These are phyloP conservation scores for Fusarium musae DNA, from an alignment of 2,329 filamentous ascomycete species.

Conservation along the genomic window DNA sequence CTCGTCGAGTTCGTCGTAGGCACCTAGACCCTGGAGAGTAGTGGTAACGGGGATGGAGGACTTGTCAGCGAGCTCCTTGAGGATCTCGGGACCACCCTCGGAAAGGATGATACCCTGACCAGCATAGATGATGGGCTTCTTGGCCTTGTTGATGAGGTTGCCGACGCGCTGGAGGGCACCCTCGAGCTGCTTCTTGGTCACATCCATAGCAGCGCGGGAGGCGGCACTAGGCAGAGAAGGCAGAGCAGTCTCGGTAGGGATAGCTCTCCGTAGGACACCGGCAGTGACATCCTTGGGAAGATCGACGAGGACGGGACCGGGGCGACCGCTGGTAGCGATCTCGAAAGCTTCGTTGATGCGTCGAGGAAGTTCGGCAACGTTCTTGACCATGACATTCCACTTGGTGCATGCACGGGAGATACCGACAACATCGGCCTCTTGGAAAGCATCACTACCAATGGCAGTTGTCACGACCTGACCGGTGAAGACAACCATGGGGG, in stretches of 20 bases:
- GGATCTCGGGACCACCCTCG: constrained; percentile 79
- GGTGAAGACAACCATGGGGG: neutral
- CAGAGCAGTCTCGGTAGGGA: constrained; percentile 78
- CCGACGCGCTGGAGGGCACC: constrained; percentile 81
- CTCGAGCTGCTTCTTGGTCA: constrained; percentile 77
- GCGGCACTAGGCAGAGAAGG: constrained; percentile 88
- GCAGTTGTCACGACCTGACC: neutral
- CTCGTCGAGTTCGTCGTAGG: constrained; percentile 90
- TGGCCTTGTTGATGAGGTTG: constrained; percentile 83
- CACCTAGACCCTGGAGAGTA: constrained; percentile 92
- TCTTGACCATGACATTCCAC: constrained; percentile 97
- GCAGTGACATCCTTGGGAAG: constrained; percentile 97
- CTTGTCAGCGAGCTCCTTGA: constrained; percentile 91
- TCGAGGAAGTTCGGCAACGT: constrained; percentile 86
- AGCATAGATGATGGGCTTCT: constrained; percentile 96
- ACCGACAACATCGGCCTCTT: constrained; percentile 92
- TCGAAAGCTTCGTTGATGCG: constrained; percentile 98
- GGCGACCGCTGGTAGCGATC: constrained; percentile 93
- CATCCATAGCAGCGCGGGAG: constrained; percentile 77
- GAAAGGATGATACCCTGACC: constrained; percentile 88
- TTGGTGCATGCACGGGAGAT: constrained; percentile 86
- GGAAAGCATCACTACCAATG: neutral
- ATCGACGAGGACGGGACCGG: constrained; percentile 94
- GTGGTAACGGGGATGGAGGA: constrained; percentile 93
- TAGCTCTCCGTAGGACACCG: constrained; percentile 82